These are phyloP conservation scores for Pleomassaria siparia DNA, from an alignment of 2,329 filamentous ascomycete species.

Conservation along the genomic window DNA sequence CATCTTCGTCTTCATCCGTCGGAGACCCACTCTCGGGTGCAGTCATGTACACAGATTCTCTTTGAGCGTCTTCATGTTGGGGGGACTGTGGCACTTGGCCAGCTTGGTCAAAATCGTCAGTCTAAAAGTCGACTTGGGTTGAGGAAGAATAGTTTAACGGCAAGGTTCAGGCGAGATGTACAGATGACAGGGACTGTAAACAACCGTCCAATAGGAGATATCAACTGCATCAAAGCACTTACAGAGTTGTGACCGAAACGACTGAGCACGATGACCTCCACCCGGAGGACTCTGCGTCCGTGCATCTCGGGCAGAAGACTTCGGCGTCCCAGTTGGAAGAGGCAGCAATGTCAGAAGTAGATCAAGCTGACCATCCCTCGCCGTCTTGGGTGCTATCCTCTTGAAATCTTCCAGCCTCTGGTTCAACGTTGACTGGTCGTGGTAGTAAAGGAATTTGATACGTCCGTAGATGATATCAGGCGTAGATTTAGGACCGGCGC, in stretches of 20 bases:
- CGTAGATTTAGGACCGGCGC: constrained; percentile 6
- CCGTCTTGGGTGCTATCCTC: constrained; percentile 5
- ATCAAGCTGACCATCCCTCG: constrained; percentile 7
- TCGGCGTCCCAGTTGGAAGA: not conserved
- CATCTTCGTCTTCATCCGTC: constrained; percentile 34
- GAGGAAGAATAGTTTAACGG: not conserved
- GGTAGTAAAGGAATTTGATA: constrained; percentile 25
- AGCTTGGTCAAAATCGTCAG: not conserved
- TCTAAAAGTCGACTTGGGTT: not conserved
- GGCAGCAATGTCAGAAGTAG: constrained; percentile 8
- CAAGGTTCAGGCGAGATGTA: not conserved
- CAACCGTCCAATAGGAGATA: too few species aligned
- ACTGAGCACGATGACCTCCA: not conserved
- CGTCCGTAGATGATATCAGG: constrained; percentile 15
- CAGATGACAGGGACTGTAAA: not conserved
- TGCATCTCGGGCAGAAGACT: not conserved
- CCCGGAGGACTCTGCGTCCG: not conserved
- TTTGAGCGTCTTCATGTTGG: not conserved
- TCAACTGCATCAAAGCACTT: not conserved
- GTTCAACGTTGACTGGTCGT: constrained; percentile 14
- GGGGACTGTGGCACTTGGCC: not conserved
- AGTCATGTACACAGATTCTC: constrained; percentile 14
- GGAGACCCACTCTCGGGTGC: constrained; percentile 27
- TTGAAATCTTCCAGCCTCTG: constrained; percentile 19
- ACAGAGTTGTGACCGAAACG: not conserved